A percentile compares a stretch with the other conserved stretches of the same genome.
Conservation (phyloP, 768 basidiomycete genomes). For the Pisolithus tinctorius region DNA sequence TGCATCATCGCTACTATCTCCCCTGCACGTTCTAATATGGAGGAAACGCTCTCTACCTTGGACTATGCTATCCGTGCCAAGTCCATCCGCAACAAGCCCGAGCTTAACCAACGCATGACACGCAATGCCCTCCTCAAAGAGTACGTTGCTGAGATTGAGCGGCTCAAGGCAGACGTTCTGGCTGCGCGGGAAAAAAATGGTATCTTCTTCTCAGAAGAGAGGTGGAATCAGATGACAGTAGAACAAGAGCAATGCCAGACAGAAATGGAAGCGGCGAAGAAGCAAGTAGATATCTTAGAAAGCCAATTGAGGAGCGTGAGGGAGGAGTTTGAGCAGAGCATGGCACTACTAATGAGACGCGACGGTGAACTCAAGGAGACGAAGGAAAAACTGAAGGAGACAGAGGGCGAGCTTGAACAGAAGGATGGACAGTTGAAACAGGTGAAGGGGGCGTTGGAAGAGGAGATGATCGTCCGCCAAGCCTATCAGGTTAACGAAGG, state of each 20-base stretch:
- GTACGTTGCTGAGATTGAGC: constrained; percentile 89
- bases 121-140: constrained; percentile 89
- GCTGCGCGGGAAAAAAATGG: constrained; percentile 96
- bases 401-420: constrained; percentile 43
- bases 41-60: constrained; percentile 95
- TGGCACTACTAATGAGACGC: constrained; percentile 63
- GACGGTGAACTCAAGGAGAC: constrained; percentile 71
- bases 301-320: constrained; percentile 70
- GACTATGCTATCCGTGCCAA: constrained; percentile 96
- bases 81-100: constrained; percentile 91
- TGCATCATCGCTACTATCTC: constrained; percentile 97
- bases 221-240: constrained; percentile 73
- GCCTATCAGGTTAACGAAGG: constrained; percentile 74
- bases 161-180: constrained; percentile 81
- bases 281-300: constrained; percentile 78
- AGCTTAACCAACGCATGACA: constrained; percentile 91
- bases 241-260: constrained; percentile 75
- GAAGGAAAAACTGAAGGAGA: constrained; percentile 46
- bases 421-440: constrained; percentile 53
- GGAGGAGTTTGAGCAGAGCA: constrained; percentile 91
- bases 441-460: constrained; percentile 59
- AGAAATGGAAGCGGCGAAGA: constrained; percentile 76
- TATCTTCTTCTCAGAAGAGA: constrained; percentile 87
- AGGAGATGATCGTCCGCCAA: constrained; percentile 72
- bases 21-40: constrained; percentile 88